phyloP scores from a whole-genome alignment of 2,329 filamentous ascomycete genomes.

The Aspergillus fructus region DNA sequence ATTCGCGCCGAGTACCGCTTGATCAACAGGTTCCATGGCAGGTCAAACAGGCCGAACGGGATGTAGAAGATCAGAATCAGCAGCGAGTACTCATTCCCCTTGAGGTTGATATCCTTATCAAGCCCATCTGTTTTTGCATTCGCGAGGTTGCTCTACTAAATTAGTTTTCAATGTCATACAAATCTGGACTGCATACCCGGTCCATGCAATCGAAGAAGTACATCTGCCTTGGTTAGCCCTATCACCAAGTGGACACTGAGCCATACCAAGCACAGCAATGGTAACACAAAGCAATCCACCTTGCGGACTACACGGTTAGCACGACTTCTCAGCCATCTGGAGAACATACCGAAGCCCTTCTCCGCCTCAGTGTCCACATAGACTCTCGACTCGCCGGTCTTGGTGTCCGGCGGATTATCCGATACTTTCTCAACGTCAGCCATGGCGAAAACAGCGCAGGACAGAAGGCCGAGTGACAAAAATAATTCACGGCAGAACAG shows the following conservation, averaged over 20 bases:
- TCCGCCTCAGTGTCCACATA: slow-evolving; percentile 34
- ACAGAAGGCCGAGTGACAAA: not conserved
- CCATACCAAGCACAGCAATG: slow-evolving; percentile 42
- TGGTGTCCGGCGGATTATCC: slow-evolving; percentile 11
- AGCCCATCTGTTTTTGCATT: slow-evolving; percentile 51
- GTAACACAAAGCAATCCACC: slow-evolving; percentile 46
- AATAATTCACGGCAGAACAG: too few species aligned
- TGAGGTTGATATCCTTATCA: slow-evolving; percentile 37
- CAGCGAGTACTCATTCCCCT: slow-evolving; percentile 37
- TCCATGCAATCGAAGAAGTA: slow-evolving; percentile 41
- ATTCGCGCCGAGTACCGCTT: slow-evolving; percentile 44
- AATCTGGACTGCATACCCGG: slow-evolving; percentile 15
- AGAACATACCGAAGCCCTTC: slow-evolving; percentile 32
- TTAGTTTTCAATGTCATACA: not conserved
- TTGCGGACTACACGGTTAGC: slow-evolving; percentile 24
- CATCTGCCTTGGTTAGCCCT: slow-evolving; percentile 23
- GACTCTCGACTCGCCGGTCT: slow-evolving; percentile 24
- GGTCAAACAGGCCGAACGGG: slow-evolving; percentile 50
- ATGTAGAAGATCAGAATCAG: slow-evolving; percentile 52
- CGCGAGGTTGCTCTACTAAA: slow-evolving; percentile 42
- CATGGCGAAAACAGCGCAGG: not conserved
- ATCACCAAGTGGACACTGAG: not conserved
- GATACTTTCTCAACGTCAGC: slow-evolving; percentile 5
- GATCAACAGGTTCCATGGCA: slow-evolving; percentile 45
- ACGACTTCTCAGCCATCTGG: not conserved